phyloP scores from a whole-genome alignment of 2,329 filamentous ascomycete species.

The Pseudofabraea citricarpa region DNA sequence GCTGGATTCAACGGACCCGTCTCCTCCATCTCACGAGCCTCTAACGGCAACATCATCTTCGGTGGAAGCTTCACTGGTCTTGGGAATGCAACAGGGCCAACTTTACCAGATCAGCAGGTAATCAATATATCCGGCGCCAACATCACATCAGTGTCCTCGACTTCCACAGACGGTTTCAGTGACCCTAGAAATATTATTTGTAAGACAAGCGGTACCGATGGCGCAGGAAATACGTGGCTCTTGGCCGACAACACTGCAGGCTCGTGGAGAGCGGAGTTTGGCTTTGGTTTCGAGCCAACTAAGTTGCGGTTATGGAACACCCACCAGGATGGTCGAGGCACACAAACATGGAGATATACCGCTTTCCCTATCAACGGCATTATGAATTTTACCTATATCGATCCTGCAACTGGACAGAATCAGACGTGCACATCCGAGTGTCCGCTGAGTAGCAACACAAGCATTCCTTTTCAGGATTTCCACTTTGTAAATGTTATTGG shows the following conservation, averaged over 20 bases:
- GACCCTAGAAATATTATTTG: conserved; percentile 82
- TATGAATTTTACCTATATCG: conserved; percentile 90
- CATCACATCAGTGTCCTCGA: conserved; percentile 62
- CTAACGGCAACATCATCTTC: conserved; percentile 84
- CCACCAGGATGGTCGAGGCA: conserved; percentile 75
- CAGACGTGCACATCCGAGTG: conserved; percentile 76
- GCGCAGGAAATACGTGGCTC: conserved; percentile 76
- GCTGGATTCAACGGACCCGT: conserved; percentile 93
- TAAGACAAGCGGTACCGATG: conserved; percentile 62
- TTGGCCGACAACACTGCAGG: conserved; percentile 71
- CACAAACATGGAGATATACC: conserved; percentile 81
- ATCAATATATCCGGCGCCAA: conserved; percentile 80
- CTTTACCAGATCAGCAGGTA: conserved; percentile 65
- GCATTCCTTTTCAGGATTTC: conserved; percentile 77
- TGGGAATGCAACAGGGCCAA: conserved; percentile 70
- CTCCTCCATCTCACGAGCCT: conserved; percentile 73
- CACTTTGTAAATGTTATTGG: conserved; percentile 82
- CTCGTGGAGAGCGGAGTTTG: conserved; percentile 78
- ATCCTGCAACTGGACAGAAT: conserved; percentile 64
- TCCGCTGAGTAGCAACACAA: conserved; percentile 69
- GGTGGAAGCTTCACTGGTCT: conserved; percentile 86
- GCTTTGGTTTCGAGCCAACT: conserved; percentile 80
- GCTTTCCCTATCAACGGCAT: conserved; percentile 85
- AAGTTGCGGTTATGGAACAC: conserved; percentile 89
- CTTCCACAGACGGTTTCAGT: conserved; percentile 58